Evolutionary conservation across 495 filamentous ascomycete species (phyloP).

Genomic region (Lineolata rhizophorae): DNA sequence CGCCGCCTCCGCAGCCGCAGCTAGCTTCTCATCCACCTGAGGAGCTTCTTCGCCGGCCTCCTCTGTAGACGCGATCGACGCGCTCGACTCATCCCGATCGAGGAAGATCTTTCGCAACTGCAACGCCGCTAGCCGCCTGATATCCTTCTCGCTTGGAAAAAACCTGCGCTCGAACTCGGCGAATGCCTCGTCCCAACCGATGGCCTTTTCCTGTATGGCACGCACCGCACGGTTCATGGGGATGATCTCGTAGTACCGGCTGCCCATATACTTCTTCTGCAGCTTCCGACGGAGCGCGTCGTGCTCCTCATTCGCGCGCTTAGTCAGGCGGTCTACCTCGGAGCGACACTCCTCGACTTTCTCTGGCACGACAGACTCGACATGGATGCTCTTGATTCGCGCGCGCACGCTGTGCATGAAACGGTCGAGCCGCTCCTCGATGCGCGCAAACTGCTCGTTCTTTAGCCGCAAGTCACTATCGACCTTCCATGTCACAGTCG

Average conservation of each 20-base stretch:
- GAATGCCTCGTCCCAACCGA: constrained; percentile 83
- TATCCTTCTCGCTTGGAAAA: constrained; percentile 94
- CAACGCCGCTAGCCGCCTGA: constrained; percentile 68
- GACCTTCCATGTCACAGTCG: constrained; percentile 88
- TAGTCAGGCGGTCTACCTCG: constrained; percentile 54
- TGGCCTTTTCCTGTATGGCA: constrained; percentile 76
- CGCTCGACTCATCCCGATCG: constrained; percentile 55
- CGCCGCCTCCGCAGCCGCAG: neutral
- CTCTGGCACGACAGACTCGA: constrained; percentile 73
- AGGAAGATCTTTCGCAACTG: constrained; percentile 92
- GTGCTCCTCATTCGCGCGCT: constrained; percentile 65
- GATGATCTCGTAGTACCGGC: constrained; percentile 89
- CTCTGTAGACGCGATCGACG: constrained; percentile 44
- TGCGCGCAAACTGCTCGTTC: constrained; percentile 69
- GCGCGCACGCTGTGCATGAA: constrained; percentile 75
- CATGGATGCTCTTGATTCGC: constrained; percentile 68
- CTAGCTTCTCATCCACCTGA: constrained; percentile 1
- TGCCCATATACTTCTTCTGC: constrained; percentile 75
- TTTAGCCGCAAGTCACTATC: constrained; percentile 77
- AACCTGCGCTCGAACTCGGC: constrained; percentile 80
- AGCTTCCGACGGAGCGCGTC: constrained; percentile 45
- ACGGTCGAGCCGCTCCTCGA: constrained; percentile 54
- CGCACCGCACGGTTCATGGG: constrained; percentile 75
- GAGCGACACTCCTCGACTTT: constrained; percentile 57
- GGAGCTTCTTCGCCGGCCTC: constrained; percentile 18